Conservation (phyloP, 345 rosid species). For the Citrus sinensis region DVS_A1.0 CM039163.1:34169501-34170000, state of each 20-base stretch:
- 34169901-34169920: too few species aligned
- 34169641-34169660: not conserved
- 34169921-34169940: too few species aligned
- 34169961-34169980: too few species aligned
- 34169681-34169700: not conserved
- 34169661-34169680: not conserved
- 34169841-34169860: too few species aligned
- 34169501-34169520: slow-evolving; percentile 13
- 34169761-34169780: accelerated
- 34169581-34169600: slow-evolving; percentile 7
- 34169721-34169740: not conserved
- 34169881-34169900: too few species aligned
- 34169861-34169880: too few species aligned
- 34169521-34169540: not conserved
- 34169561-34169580: not conserved
- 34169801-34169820: too few species aligned
- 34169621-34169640: not conserved
- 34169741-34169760: not conserved
- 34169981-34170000: too few species aligned
- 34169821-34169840: too few species aligned
- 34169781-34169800: accelerated
- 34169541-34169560: not conserved
- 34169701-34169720: too few species aligned
- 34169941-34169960: too few species aligned
- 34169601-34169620: not conserved